A percentile compares a stretch with the other conserved stretches of the same genome.
phyloP scores from a whole-genome alignment of 2,329 filamentous ascomycete species.

The Simplicillium aogashimaense region DNA sequence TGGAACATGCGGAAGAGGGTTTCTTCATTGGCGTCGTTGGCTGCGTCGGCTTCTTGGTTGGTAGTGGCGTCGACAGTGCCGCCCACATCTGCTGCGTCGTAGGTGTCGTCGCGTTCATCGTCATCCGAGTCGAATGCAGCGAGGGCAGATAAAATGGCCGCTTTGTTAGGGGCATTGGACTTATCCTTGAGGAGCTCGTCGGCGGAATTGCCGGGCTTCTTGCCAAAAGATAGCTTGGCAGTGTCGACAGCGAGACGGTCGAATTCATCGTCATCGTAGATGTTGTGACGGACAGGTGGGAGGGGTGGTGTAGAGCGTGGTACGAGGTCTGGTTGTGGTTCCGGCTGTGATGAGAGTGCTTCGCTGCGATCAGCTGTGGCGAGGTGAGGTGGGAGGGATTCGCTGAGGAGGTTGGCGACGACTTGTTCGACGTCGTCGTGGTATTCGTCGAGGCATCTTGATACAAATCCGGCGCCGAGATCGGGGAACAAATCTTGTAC shows the following conservation, averaged over 20 bases:
- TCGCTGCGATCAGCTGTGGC: conserved; percentile 53
- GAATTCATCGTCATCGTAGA: conserved; percentile 74
- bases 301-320: conserved; percentile 50
- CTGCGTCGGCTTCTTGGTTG: conserved; percentile 41
- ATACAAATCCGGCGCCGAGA: conserved; percentile 72
- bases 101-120: conserved; percentile 94
- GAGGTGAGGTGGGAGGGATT: conserved; percentile 61
- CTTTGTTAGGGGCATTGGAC: conserved; percentile 60
- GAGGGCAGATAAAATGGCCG: conserved; percentile 78
- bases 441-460: conserved; percentile 72
- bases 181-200: conserved; percentile 61
- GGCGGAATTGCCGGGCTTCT: conserved; percentile 54
- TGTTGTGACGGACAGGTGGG: conserved; percentile 54
- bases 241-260: conserved; percentile 58
- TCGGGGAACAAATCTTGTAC: conserved; percentile 92
- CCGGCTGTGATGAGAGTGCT: conserved; percentile 29
- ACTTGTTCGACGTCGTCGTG: conserved; percentile 67
- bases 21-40: conserved; percentile 53
- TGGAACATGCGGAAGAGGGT: conserved; percentile 65
- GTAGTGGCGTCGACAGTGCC: conserved; percentile 68
- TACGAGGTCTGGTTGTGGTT: conserved; percentile 30
- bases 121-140: conserved; percentile 88
- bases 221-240: conserved; percentile 69
- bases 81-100: conserved; percentile 85
- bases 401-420: conserved; percentile 72